Percentiles rank a stretch among this genome's conserved stretches.
Conservation (phyloP, 2,329 filamentous ascomycete genomes). For the Rutstroemia sp. region DNA sequence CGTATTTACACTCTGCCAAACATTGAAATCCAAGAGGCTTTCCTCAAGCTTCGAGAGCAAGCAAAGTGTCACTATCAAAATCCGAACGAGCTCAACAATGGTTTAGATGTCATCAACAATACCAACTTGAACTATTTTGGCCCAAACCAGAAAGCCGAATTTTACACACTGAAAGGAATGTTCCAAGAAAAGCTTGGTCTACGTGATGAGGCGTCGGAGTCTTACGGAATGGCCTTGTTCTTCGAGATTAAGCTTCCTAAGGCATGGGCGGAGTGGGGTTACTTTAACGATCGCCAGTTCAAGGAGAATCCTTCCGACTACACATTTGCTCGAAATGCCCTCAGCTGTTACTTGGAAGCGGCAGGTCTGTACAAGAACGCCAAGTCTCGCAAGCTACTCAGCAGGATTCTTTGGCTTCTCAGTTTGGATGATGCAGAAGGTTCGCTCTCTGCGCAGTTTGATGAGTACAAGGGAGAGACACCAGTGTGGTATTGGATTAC, state of each 20-base stretch:
- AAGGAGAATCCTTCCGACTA: constrained; percentile 81
- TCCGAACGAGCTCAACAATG: constrained; percentile 80
- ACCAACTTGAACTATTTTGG: constrained; percentile 99
- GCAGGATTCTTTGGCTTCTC: constrained; percentile 88
- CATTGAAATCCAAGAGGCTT: constrained; percentile 98
- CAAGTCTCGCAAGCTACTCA: constrained; percentile 89
- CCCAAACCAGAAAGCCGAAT: constrained; percentile 91
- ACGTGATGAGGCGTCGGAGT: constrained; percentile 84
- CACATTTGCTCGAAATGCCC: constrained; percentile 78
- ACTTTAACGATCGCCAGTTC: constrained; percentile 95
- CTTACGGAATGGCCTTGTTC: constrained; percentile 90
- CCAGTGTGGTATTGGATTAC: constrained; percentile 99
- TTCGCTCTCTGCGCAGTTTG: constrained; percentile 76
- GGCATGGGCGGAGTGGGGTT: constrained; percentile 98
- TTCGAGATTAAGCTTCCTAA: constrained; percentile 95
- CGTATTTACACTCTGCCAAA: constrained; percentile 98
- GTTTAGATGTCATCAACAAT: constrained; percentile 97
- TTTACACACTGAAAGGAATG: constrained; percentile 99
- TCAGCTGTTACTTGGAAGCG: constrained; percentile 94
- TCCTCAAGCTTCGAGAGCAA: constrained; percentile 96
- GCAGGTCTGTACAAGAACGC: constrained; percentile 95
- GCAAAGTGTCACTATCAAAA: constrained; percentile 99
- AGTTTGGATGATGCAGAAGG: constrained; percentile 87
- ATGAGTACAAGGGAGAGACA: constrained; percentile 94
- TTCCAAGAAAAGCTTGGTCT: constrained; percentile 92